phyloP scores from a whole-genome alignment of 306 rosid genomes.

The Sicyos edulis region DNA sequence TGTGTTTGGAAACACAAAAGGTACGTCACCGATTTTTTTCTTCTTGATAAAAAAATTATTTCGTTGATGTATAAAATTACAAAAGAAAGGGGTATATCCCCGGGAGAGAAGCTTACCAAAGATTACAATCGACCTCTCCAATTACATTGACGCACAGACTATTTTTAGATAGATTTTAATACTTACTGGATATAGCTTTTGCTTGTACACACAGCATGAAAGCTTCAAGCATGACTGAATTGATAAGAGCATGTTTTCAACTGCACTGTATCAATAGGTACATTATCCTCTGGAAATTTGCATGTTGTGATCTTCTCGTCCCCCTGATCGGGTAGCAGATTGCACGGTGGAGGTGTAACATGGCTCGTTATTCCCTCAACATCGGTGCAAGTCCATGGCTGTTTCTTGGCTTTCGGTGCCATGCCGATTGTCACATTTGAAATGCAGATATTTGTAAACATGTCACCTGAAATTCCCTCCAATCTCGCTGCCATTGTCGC shows the following conservation, averaged over 20 bases:
- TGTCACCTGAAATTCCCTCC: slow-evolving; percentile 64
- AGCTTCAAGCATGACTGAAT: slow-evolving; percentile 28
- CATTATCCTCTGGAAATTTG: slow-evolving; percentile 47
- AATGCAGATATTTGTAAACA: slow-evolving; percentile 63
- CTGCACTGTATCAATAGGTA: slow-evolving; percentile 52
- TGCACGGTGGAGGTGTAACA: slow-evolving; percentile 63
- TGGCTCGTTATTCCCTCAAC: slow-evolving; percentile 57
- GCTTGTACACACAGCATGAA: background rate
- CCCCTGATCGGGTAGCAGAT: slow-evolving; percentile 47
- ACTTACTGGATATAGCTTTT: slow-evolving; percentile 12
- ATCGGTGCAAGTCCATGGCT: slow-evolving; percentile 60
- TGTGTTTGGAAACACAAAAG: background rate
- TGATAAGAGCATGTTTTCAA: slow-evolving; percentile 45
- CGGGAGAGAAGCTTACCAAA: no score
- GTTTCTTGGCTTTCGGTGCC: slow-evolving; percentile 63
- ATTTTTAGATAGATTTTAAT: background rate
- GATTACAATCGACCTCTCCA: no score
- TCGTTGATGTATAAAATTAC: no score
- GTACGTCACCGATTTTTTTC: no score
- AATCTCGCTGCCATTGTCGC: slow-evolving; percentile 63
- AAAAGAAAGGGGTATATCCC: no score
- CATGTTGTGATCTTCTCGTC: slow-evolving; percentile 34
- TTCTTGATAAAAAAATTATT: no score
- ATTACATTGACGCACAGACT: background rate
- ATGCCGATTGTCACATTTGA: slow-evolving; percentile 57